Percentiles rank a stretch among this genome's conserved stretches.
These are phyloP conservation scores for Sarocladium kiliense DNA, from an alignment of 2,329 filamentous ascomycete species.

Conservation along the genomic window DNA sequence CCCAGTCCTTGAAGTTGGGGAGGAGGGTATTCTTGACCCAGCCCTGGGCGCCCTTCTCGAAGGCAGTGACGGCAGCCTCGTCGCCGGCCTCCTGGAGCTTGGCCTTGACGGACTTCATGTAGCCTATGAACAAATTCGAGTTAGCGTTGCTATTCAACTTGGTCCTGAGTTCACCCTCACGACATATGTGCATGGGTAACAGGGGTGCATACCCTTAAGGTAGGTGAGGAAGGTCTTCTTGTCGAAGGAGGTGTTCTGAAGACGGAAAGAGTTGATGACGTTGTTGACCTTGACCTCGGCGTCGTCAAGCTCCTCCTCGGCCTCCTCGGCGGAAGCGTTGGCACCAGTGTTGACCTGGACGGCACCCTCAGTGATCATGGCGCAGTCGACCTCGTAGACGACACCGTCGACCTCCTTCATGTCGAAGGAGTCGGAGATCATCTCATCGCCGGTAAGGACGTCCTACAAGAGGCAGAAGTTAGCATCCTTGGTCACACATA, in stretches of 20 bases:
- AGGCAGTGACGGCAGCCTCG: constrained; percentile 65
- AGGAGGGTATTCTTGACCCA: constrained; percentile 81
- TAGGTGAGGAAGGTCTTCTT: constrained; percentile 82
- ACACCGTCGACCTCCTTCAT: constrained; percentile 74
- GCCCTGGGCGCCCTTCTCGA: constrained; percentile 68
- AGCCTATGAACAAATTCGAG: constrained; percentile 45
- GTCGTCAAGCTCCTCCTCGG: constrained; percentile 70
- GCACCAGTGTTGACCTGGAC: constrained; percentile 80
- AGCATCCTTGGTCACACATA: neutral
- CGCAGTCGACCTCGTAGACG: constrained; percentile 87
- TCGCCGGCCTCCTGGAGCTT: constrained; percentile 57
- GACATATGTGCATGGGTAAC: neutral
- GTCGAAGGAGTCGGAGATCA: constrained; percentile 92
- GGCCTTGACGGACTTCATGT: constrained; percentile 86
- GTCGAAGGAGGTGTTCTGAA: constrained; percentile 72
- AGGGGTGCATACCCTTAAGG: constrained; percentile 66
- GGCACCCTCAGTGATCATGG: constrained; percentile 76
- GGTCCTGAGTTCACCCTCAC: no score
- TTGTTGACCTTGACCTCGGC: constrained; percentile 74
- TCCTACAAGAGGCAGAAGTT: constrained; percentile 56
- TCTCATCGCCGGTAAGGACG: constrained; percentile 82
- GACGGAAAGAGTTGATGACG: constrained; percentile 87
- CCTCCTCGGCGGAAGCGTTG: constrained; percentile 94
- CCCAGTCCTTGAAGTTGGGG: constrained; percentile 89
- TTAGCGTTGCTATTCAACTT: no score